phyloP scores from a whole-genome alignment of 768 basidiomycete species.

The Mrakia gelida region DNA sequence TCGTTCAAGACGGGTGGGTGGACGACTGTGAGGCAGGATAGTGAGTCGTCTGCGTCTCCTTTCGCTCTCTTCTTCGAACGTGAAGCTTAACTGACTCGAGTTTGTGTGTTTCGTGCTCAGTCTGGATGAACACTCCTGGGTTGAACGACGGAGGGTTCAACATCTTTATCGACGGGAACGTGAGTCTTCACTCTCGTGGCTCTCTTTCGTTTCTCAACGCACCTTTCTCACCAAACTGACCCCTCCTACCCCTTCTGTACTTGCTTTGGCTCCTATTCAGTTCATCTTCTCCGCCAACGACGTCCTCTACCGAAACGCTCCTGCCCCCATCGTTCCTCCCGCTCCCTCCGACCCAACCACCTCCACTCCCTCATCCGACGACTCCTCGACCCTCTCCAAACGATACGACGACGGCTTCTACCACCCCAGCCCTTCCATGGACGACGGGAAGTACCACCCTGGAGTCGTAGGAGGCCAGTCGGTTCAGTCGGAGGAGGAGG shows the following conservation, averaged over 20 bases:
- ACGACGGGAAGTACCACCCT: constrained; percentile 26
- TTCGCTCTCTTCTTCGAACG: neutral
- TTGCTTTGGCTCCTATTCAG: neutral
- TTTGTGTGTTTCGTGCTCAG: no score
- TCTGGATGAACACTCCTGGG: constrained; percentile 70
- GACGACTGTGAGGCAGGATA: constrained; percentile 66
- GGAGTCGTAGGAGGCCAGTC: neutral
- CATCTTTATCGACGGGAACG: constrained; percentile 59
- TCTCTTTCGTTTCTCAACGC: constrained; percentile 41
- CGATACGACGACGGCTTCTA: constrained; percentile 16
- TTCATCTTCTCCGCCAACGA: constrained; percentile 12
- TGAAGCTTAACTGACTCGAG: no score
- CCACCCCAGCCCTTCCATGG: neutral
- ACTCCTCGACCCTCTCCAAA: neutral
- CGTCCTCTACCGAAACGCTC: constrained; percentile 11
- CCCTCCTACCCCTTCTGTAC: constrained; percentile 15
- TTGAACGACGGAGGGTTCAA: constrained; percentile 60
- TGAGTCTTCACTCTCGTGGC: neutral
- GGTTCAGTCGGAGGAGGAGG: neutral
- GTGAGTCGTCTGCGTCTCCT: neutral
- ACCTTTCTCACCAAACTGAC: no score
- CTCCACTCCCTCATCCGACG: neutral
- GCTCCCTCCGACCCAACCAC: neutral
- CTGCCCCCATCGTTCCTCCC: neutral
- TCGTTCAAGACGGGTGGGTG: constrained; percentile 59